Percentiles rank a stretch among this genome's conserved stretches.
These are phyloP conservation scores for Acanthamoeba divionensis DNA, from an alignment of 208 protist species.

Conservation along the genomic window DNA sequence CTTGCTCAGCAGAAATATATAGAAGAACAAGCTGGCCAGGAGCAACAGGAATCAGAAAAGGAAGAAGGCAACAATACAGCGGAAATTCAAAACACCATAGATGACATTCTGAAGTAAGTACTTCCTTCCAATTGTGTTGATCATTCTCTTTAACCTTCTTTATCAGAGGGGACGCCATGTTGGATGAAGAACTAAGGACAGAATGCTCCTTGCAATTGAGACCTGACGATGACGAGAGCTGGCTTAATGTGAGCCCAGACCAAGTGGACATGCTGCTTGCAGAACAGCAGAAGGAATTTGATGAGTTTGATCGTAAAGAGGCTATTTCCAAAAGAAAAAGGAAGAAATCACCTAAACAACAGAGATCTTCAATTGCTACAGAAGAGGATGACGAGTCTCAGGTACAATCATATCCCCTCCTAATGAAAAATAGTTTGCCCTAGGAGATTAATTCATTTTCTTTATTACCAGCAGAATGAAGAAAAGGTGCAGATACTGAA, in stretches of 20 bases:
- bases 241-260: background rate
- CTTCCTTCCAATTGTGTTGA: too few species aligned
- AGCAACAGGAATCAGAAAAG: background rate
- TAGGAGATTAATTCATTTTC: too few species aligned
- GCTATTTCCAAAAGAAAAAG: background rate
- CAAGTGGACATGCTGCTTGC: slow-evolving; percentile 12
- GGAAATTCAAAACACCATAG: background rate
- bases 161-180: too few species aligned
- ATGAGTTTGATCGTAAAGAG: background rate
- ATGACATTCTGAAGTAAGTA: background rate
- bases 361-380: too few species aligned
- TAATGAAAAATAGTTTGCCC: too few species aligned
- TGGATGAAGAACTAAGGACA: too few species aligned
- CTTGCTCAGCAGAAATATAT: slow-evolving; percentile 16
- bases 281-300: background rate
- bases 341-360: too few species aligned
- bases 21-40: background rate
- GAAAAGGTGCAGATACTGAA: slow-evolving; percentile 1
- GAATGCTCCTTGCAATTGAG: too few species aligned
- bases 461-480: background rate
- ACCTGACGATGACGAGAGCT: background rate
- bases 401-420: too few species aligned
- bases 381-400: too few species aligned
- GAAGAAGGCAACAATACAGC: background rate
- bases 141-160: too few species aligned